Conservation (phyloP, 2,329 filamentous ascomycete genomes). For the Aspergillus sp. region DNA sequence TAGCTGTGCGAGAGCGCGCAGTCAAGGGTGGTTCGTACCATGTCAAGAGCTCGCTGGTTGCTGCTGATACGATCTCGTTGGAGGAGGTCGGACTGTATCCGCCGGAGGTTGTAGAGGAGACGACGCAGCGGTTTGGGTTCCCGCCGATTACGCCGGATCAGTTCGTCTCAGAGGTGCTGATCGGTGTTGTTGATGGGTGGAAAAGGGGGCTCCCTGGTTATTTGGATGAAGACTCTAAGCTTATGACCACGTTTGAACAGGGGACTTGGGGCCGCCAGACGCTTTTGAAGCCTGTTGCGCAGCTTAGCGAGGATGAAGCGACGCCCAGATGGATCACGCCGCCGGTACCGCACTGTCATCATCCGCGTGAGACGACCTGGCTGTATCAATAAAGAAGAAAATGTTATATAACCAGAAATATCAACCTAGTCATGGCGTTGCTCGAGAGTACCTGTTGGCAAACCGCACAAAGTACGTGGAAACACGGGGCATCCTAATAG, state of each 20-base stretch:
- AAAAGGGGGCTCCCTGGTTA: conserved; percentile 11
- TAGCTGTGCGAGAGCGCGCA: neutral
- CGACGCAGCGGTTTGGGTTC: conserved; percentile 15
- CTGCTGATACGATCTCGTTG: conserved; percentile 32
- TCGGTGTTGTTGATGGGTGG: conserved; percentile 26
- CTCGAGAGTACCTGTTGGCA: no score
- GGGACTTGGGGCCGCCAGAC: conserved; percentile 10
- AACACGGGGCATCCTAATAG: no score
- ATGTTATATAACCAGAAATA: no score
- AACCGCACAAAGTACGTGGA: no score
- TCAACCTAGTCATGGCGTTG: no score
- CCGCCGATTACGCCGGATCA: conserved; percentile 16
- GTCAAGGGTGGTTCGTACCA: conserved; percentile 19
- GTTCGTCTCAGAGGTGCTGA: conserved; percentile 25
- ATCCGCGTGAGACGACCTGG: neutral
- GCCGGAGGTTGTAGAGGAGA: conserved; percentile 20
- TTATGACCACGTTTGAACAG: conserved; percentile 15
- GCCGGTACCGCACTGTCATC: conserved; percentile 15
- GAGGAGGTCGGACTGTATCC: conserved; percentile 36
- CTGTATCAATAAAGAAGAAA: no score
- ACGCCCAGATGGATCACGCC: conserved; percentile 10
- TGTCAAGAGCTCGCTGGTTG: conserved; percentile 29
- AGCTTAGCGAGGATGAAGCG: conserved; percentile 9
- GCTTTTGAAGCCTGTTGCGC: conserved; percentile 14
- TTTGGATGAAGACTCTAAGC: conserved; percentile 8